These are phyloP conservation scores for Zelonia costaricensis DNA, from an alignment of 208 protist species.

Conservation along the genomic window DNA sequence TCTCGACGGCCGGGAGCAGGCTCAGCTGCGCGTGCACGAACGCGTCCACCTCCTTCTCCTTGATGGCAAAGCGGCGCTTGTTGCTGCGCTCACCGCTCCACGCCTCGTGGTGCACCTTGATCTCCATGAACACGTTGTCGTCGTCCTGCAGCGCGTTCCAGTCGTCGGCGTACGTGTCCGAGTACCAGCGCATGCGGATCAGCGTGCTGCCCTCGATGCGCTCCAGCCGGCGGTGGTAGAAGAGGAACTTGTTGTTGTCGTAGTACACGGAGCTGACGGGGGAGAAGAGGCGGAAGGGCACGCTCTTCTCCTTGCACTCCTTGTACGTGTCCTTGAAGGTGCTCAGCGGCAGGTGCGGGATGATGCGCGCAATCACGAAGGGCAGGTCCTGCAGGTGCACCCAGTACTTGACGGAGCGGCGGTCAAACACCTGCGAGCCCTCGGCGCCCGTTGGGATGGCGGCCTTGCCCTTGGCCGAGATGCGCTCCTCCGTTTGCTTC, in stretches of 20 bases:
- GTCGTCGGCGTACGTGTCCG: conserved; percentile 71
- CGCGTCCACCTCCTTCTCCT: conserved; percentile 78
- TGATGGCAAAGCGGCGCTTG: conserved; percentile 85
- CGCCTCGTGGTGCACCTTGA: conserved; percentile 90
- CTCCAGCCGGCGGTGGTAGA: conserved; percentile 86
- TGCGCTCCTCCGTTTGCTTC: conserved; percentile 62
- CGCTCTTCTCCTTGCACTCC: conserved; percentile 46
- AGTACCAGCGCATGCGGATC: conserved; percentile 91
- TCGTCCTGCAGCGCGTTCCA: conserved; percentile 63
- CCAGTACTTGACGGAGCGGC: conserved; percentile 89
- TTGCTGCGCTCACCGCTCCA: conserved; percentile 90
- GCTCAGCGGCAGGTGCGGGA: conserved; percentile 82
- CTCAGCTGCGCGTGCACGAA: conserved; percentile 75
- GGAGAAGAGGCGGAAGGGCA: conserved; percentile 74
- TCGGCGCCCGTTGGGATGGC: conserved; percentile 57
- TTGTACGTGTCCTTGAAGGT: conserved; percentile 87
- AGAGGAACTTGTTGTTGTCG: conserved; percentile 86
- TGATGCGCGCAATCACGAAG: conserved; percentile 89
- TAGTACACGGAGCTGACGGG: conserved; percentile 90
- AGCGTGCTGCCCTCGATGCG: conserved; percentile 83
- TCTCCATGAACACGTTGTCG: conserved; percentile 89
- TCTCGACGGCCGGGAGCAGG: conserved; percentile 68
- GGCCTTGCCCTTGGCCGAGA: conserved; percentile 52
- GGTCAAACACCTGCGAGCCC: conserved; percentile 88
- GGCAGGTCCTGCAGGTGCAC: conserved; percentile 87